Evolutionary conservation across 129 eudicot species (phyloP), one percentile per base, ranked within the genome.

Genomic region (Escallonia rubra): DNA sequence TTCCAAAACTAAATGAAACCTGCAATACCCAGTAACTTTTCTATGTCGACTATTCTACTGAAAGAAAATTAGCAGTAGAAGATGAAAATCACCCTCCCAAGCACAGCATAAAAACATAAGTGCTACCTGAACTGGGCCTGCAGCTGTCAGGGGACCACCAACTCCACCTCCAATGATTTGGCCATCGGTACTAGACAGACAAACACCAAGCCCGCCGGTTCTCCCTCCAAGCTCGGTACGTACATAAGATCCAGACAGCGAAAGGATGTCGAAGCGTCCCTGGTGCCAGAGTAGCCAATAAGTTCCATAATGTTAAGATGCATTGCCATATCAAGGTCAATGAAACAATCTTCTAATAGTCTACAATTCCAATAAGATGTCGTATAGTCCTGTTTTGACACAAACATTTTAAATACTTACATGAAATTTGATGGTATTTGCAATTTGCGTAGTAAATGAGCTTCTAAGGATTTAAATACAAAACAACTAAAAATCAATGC

Each of bases 181-280:
- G 48, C 96, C 91, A 46, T 85, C 87, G 42, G 80, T 61, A 64
- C 84, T 75, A 45, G 80, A 77, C n/a, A 89, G 76, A 72, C 94
- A 89, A 8, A 84, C 86, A 72, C 88, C 83, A 46, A 89, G 79
- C 51, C 96, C 94, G 57, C 96, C 96, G 16, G 84, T 75, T 69
- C 81, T 74, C 48, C 84, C 90, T 43, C 96, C 96, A 74, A 76
- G 73, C 55, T 86, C 90, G 63, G 82, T 71, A 12, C 78, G 90
- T 13, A 89, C 69, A 60, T 76, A 89, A 51, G 96, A 89, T 59
- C 96, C 96, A 59, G 74, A 76, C 15, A 89, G 82, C 4, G 93
- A 80, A 55, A 89, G 79, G 71, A 89, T 86, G 75, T 89, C 93
- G 51, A 89, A 86, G 49, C 80, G 87, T 5, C 96, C 96, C 96